phyloP scores from a whole-genome alignment of 257 asterid genomes.

The Solanum pinnatisectum region DNA sequence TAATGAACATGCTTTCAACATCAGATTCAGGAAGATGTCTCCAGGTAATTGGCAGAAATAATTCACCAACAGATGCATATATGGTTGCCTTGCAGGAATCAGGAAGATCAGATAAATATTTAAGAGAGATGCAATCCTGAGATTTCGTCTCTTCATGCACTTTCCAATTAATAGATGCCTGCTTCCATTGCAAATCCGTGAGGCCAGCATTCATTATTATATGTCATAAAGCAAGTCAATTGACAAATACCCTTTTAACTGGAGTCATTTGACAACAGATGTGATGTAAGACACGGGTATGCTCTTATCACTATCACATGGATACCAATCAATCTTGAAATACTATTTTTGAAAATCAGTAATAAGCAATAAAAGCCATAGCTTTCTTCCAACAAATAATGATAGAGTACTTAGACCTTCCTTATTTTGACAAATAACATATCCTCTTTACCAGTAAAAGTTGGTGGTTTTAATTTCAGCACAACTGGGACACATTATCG shows the following conservation, averaged over 20 bases:
- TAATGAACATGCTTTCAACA: conserved; percentile 54
- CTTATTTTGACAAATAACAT: not conserved
- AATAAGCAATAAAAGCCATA: not conserved
- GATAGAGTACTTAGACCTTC: not conserved
- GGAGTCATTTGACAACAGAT: not conserved
- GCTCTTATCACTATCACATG: not conserved
- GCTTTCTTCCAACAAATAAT: not conserved
- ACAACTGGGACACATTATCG: not conserved
- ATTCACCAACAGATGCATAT: conserved; percentile 61
- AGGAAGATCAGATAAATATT: conserved; percentile 27
- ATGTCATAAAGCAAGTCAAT: not conserved
- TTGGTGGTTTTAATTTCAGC: not conserved
- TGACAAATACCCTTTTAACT: not conserved
- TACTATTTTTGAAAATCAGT: not conserved
- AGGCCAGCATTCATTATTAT: not conserved
- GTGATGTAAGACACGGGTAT: not conserved
- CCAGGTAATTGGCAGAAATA: conserved; percentile 59
- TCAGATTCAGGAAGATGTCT: conserved; percentile 39
- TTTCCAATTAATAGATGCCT: conserved; percentile 50
- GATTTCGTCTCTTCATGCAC: conserved; percentile 35
- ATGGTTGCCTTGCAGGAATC: conserved; percentile 32
- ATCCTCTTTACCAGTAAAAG: not conserved
- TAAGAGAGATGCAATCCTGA: conserved; percentile 39
- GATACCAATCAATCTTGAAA: not conserved
- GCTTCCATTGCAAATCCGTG: conserved; percentile 14